These are phyloP conservation scores for Plicaturopsis crispa DNA, from an alignment of 768 basidiomycete species.

Conservation along the genomic window DNA sequence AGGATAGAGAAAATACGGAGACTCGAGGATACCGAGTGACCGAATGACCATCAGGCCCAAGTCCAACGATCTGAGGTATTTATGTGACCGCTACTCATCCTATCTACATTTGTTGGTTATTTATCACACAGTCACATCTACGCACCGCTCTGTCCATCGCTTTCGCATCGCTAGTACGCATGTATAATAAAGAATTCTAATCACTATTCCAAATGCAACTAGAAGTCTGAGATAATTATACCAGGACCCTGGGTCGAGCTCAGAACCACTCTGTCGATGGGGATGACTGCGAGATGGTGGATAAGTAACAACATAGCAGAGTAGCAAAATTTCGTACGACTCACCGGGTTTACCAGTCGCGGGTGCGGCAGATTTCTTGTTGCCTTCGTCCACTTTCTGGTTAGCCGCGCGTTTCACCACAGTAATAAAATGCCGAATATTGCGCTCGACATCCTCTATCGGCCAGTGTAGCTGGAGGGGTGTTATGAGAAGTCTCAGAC, in stretches of 20 bases:
- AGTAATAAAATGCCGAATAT: constrained; percentile 68
- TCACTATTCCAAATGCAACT: no score
- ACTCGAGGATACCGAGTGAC: no score
- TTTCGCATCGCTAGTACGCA: no score
- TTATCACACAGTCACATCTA: no score
- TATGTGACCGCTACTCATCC: no score
- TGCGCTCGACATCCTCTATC: constrained; percentile 66
- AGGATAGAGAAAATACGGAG: constrained; percentile 17
- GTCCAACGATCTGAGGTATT: no score
- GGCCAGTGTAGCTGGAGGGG: constrained; percentile 63
- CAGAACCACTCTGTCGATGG: constrained; percentile 74
- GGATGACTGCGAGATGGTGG: constrained; percentile 40
- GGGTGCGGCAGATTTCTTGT: constrained; percentile 16
- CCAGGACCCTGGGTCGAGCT: constrained; percentile 87
- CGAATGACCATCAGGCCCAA: no score
- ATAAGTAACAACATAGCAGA: neutral
- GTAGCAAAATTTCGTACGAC: constrained; percentile 7
- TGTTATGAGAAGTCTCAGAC: constrained; percentile 3
- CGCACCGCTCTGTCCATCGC: no score
- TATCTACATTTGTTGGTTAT: no score
- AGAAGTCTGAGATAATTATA: constrained; percentile 78
- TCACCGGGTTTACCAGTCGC: constrained; percentile 36
- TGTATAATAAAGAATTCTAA: no score
- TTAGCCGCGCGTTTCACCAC: constrained; percentile 72
- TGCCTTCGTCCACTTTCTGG: constrained; percentile 42